These are phyloP conservation scores for Agarophyton chilense DNA, from an alignment of 23 red algal species.

Conservation along the genomic window DNA sequence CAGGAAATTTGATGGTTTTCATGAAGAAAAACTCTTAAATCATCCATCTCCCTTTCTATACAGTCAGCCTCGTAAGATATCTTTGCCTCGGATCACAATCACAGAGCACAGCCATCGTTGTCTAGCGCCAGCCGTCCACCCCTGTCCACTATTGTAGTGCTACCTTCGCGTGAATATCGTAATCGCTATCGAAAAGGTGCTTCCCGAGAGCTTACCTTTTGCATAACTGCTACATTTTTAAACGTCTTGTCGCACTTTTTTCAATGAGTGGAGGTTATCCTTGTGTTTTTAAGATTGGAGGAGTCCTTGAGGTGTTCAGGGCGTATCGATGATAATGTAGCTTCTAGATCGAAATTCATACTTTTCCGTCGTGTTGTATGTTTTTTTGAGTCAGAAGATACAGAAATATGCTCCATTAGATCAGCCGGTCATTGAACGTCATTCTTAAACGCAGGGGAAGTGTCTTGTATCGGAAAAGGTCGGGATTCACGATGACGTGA, in stretches of 20 bases:
- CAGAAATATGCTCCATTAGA: not conserved
- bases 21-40: not conserved
- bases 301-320: not conserved
- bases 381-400: not conserved
- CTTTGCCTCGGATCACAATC: not conserved
- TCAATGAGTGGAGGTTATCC: not conserved
- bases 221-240: not conserved
- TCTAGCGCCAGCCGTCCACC: not conserved
- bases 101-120: not conserved
- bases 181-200: not conserved
- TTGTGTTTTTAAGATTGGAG: not conserved
- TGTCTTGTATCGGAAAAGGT: not conserved
- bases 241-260: not conserved
- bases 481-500: not conserved
- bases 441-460: not conserved
- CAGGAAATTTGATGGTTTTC: conserved; percentile 55
- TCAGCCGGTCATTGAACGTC: not conserved
- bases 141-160: not conserved
- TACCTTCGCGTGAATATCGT: not conserved
- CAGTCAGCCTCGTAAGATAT: not conserved
- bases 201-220: not conserved
- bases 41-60: too few species aligned
- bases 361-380: not conserved
- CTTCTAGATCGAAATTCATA: not conserved
- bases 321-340: not conserved